These are phyloP conservation scores for Fraxinus pennsylvanica DNA, from an alignment of 257 asterid species.

Conservation along the genomic window DNA sequence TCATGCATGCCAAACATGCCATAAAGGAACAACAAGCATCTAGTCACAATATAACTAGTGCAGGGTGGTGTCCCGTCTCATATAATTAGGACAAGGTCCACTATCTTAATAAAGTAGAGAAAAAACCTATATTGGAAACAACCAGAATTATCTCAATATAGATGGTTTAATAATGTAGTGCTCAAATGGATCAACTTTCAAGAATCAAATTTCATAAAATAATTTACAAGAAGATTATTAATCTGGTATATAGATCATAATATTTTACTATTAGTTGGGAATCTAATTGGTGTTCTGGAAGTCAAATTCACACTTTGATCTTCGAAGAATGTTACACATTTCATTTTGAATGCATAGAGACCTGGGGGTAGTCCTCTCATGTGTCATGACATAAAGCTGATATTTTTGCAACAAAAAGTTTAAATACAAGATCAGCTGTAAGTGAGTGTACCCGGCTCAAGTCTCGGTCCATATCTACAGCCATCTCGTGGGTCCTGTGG, in stretches of 20 bases:
- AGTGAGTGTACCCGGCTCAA: conserved; percentile 56
- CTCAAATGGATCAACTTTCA: neutral
- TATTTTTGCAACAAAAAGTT: neutral
- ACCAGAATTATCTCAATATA: neutral
- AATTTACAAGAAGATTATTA: neutral
- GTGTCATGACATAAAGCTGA: neutral
- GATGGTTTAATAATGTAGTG: neutral
- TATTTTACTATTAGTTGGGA: neutral
- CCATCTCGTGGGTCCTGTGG: conserved; percentile 85
- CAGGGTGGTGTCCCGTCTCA: neutral
- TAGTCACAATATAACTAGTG: too few relatives aligned
- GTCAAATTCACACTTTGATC: neutral
- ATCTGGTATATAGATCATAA: neutral
- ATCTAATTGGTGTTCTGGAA: neutral
- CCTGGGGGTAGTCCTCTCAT: neutral
- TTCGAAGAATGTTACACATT: neutral
- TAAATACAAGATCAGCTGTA: neutral
- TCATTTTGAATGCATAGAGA: neutral
- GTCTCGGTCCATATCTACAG: conserved; percentile 82
- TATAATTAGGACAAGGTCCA: neutral
- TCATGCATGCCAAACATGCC: too few relatives aligned
- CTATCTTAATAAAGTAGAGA: neutral
- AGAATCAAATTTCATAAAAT: neutral
- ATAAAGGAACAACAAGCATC: too few relatives aligned
- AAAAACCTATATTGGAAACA: neutral